These are phyloP conservation scores for Vigna unguiculata DNA, from an alignment of 306 rosid species.

Conservation along the genomic window DNA sequence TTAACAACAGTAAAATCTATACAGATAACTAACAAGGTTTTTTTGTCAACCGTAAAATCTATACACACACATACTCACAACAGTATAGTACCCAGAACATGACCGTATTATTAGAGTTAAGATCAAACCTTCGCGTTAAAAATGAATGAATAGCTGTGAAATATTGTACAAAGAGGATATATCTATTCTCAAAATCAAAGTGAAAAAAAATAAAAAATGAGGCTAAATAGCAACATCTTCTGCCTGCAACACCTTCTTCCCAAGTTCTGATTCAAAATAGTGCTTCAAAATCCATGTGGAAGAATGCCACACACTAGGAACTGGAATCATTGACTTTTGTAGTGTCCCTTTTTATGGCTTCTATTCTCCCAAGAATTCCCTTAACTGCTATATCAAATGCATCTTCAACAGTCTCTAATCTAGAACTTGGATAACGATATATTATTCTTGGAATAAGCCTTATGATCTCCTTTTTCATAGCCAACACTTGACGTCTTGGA, in stretches of 20 bases:
- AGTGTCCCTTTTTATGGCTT: conserved; percentile 37
- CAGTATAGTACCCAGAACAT: too few species aligned
- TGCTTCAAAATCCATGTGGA: neutral
- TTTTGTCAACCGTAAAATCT: too few species aligned
- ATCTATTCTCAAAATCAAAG: neutral
- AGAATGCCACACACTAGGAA: neutral
- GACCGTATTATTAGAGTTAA: neutral
- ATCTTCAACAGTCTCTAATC: conserved; percentile 52
- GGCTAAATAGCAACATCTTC: neutral
- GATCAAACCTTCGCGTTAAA: neutral
- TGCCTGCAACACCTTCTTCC: conserved; percentile 11
- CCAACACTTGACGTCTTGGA: conserved; percentile 41
- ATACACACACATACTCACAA: too few species aligned
- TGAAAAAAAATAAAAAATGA: conserved; percentile 16
- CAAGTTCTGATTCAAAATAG: neutral
- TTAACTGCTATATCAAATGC: conserved; percentile 65
- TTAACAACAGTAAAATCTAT: too few species aligned
- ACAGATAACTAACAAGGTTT: too few species aligned
- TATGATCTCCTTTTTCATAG: conserved; percentile 58
- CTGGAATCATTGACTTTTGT: neutral
- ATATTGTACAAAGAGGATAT: neutral
- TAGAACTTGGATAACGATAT: conserved; percentile 54
- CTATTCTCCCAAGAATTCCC: conserved; percentile 57
- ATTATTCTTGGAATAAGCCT: conserved; percentile 56
- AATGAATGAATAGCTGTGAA: neutral